Conservation (phyloP, 345 rosid species). For the Gossypium turneri region DNA sequence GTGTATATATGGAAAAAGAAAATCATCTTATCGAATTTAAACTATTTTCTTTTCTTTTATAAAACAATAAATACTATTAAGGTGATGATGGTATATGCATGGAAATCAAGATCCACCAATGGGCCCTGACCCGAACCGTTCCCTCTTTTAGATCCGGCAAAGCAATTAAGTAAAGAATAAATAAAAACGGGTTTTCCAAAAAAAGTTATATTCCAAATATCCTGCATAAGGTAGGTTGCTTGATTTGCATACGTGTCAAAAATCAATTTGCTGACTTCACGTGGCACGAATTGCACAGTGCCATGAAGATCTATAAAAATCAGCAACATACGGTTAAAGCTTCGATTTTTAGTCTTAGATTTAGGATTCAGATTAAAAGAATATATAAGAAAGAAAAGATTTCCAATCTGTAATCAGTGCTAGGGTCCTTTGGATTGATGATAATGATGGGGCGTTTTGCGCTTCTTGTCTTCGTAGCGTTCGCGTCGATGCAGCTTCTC, state of each 20-base stretch:
- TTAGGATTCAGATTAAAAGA: constrained; percentile 18
- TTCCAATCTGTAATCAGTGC: background rate
- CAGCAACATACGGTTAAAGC: background rate
- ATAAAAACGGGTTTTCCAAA: background rate
- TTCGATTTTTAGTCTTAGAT: background rate
- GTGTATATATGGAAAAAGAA: too few relatives aligned
- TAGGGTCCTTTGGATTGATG: constrained; percentile 13
- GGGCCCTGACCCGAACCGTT: background rate
- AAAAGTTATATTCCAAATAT: background rate
- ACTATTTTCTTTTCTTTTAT: too few relatives aligned
- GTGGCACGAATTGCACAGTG: constrained; percentile 33
- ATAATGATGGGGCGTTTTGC: constrained; percentile 38
- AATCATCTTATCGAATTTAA: too few relatives aligned
- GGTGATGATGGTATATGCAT: too few relatives aligned
- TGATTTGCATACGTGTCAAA: constrained; percentile 22
- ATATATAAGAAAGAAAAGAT: background rate
- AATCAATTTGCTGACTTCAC: constrained; percentile 1
- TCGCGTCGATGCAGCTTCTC: constrained; percentile 44
- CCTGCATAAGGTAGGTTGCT: background rate
- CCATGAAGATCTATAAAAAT: constrained; percentile 19
- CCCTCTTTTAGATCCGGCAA: background rate
- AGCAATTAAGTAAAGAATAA: background rate
- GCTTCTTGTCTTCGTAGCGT: constrained; percentile 39
- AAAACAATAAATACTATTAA: too few relatives aligned
- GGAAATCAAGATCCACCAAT: background rate